phyloP scores from a whole-genome alignment of 2,329 filamentous ascomycete genomes.

The Parascedosporium putredinis region DNA sequence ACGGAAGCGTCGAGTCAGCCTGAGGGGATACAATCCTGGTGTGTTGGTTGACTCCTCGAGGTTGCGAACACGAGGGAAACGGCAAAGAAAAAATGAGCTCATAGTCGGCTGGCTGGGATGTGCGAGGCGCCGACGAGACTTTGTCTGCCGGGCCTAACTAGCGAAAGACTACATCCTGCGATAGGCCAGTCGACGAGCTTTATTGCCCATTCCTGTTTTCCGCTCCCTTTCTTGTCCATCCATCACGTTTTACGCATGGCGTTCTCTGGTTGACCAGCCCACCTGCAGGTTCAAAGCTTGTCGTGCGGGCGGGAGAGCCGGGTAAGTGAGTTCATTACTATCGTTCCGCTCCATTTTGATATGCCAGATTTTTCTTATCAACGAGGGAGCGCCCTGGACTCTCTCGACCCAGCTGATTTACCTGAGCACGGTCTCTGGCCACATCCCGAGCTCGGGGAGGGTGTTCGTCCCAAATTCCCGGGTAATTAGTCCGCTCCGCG shows the following conservation, averaged over 20 bases:
- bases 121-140: no score
- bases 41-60: no score
- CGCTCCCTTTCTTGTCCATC: background rate
- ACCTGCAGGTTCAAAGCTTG: background rate
- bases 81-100: no score
- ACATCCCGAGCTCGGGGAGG: background rate
- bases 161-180: no score
- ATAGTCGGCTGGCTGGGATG: no score
- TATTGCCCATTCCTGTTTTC: background rate
- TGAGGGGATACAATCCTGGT: no score
- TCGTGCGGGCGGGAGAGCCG: background rate
- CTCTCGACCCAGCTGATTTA: background rate
- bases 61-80: no score
- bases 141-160: no score
- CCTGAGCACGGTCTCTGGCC: background rate
- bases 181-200: background rate
- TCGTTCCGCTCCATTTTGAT: background rate
- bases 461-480: constrained; percentile 1
- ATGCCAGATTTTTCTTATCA: background rate
- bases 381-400: no score
- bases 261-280: background rate
- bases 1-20: no score
- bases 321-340: background rate
- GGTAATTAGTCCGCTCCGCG: background rate
- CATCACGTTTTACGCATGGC: background rate